These are phyloP conservation scores for Aspergillus fumigatiaffinis DNA, from an alignment of 2,329 filamentous ascomycete genomes.

Conservation along the genomic window DNA sequence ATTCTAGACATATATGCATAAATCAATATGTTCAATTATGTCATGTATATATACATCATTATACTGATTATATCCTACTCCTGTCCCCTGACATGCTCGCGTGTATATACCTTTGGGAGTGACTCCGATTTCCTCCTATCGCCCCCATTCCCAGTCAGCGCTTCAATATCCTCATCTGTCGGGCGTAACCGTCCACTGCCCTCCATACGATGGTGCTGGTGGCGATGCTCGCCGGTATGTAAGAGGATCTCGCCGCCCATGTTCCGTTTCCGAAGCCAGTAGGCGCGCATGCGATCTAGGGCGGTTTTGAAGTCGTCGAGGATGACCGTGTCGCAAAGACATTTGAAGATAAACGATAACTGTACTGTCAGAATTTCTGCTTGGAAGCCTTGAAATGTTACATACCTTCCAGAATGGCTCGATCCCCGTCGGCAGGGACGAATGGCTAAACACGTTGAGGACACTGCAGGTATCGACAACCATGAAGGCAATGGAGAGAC, in stretches of 20 bases:
- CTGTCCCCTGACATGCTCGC: background rate
- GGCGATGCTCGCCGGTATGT: background rate
- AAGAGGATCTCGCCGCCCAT: conserved; percentile 15
- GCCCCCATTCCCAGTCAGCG: background rate
- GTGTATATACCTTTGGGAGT: conserved; percentile 1
- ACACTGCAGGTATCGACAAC: conserved; percentile 60
- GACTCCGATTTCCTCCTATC: background rate
- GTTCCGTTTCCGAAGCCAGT: conserved; percentile 31
- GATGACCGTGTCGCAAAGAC: conserved; percentile 62
- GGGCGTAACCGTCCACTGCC: background rate
- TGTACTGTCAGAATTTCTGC: conserved; percentile 3
- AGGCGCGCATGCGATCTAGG: conserved; percentile 36
- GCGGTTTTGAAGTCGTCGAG: conserved; percentile 66
- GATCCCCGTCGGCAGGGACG: conserved; percentile 49
- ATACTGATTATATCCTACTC: too few relatives aligned
- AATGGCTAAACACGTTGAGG: conserved; percentile 43
- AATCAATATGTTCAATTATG: background rate
- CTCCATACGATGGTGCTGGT: background rate
- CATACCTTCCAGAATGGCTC: conserved; percentile 60
- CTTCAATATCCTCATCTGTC: background rate
- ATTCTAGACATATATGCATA: too few relatives aligned
- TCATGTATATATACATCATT: background rate
- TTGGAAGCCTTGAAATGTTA: too few relatives aligned
- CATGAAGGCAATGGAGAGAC: conserved; percentile 58
- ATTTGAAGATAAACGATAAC: conserved; percentile 62